Conservation (phyloP, 495 filamentous ascomycete genomes). For the Aspergillus taichungensis region DNA sequence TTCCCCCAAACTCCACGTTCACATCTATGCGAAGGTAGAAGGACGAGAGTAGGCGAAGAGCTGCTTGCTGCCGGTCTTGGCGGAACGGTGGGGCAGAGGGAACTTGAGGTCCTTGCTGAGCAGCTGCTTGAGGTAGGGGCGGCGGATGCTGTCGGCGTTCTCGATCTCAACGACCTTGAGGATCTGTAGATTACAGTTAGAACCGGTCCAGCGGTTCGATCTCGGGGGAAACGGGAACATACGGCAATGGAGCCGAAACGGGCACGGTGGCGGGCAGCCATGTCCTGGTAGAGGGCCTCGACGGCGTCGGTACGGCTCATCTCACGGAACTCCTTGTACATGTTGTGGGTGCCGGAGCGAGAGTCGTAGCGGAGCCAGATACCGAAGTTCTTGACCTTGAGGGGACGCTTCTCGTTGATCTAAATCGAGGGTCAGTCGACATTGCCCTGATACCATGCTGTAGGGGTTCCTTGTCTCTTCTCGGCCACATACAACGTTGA, state of each 20-base stretch:
- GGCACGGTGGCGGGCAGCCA: conserved; percentile 96
- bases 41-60: conserved; percentile 85
- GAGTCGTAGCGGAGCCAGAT: conserved; percentile 99
- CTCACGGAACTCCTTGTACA: conserved; percentile 99
- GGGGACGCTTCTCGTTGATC: conserved; percentile 97
- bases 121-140: conserved; percentile 98
- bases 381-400: conserved; percentile 99
- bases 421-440: conserved; percentile 29
- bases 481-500: conserved; percentile 73
- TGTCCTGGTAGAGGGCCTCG: conserved; percentile 96
- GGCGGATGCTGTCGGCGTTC: conserved; percentile 85
- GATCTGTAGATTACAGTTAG: conserved; percentile 54
- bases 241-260: conserved; percentile 97
- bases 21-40: conserved; percentile 68
- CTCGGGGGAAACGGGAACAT: conserved; percentile 29
- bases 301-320: conserved; percentile 91
- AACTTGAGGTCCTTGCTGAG: conserved; percentile 90
- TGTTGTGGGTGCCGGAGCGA: conserved; percentile 99
- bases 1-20: conserved; percentile 27
- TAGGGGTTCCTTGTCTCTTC: background rate
- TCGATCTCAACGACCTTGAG: conserved; percentile 96
- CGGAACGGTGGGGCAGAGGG: conserved; percentile 93
- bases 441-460: background rate
- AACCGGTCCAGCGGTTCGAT: background rate
- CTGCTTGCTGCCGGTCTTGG: conserved; percentile 71